phyloP scores from a whole-genome alignment of 768 basidiomycete genomes.

The Leccinum olivaceopallidum region DNA sequence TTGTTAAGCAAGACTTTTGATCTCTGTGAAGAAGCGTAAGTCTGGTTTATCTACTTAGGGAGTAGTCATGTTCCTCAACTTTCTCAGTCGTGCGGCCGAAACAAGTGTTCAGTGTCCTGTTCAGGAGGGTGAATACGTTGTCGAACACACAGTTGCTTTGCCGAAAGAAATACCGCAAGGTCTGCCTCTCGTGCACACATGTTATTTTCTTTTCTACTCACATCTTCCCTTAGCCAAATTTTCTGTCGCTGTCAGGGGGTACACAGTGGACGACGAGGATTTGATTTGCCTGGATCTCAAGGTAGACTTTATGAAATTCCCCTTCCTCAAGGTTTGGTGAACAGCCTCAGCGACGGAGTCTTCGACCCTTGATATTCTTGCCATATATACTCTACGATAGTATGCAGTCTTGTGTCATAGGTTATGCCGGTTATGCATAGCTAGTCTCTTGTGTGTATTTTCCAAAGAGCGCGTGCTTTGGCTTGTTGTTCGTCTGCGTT shows the following conservation, averaged over 20 bases:
- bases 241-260: constrained; percentile 64
- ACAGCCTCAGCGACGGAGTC: constrained; percentile 6
- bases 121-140: constrained; percentile 62
- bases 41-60: constrained; percentile 15
- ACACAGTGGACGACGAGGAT: constrained; percentile 68
- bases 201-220: constrained; percentile 1
- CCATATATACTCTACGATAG: constrained; percentile 10
- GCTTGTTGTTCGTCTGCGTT: neutral
- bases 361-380: constrained; percentile 1
- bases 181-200: constrained; percentile 26
- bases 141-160: constrained; percentile 80
- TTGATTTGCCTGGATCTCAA: constrained; percentile 80
- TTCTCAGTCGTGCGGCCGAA: constrained; percentile 67
- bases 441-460: neutral
- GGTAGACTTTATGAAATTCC: constrained; percentile 68
- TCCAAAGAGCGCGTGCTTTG: neutral
- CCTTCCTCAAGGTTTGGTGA: constrained; percentile 31
- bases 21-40: constrained; percentile 93
- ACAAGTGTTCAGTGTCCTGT: constrained; percentile 85
- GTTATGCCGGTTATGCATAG: neutral
- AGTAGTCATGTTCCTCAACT: constrained; percentile 2
- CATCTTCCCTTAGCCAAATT: constrained; percentile 71
- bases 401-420: neutral
- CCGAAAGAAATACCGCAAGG: constrained; percentile 92
- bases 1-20: constrained; percentile 83